Evolutionary conservation across 345 rosid species (phyloP), one percentile per base, ranked within the genome.

Genomic region (Corymbia maculata): DNA sequence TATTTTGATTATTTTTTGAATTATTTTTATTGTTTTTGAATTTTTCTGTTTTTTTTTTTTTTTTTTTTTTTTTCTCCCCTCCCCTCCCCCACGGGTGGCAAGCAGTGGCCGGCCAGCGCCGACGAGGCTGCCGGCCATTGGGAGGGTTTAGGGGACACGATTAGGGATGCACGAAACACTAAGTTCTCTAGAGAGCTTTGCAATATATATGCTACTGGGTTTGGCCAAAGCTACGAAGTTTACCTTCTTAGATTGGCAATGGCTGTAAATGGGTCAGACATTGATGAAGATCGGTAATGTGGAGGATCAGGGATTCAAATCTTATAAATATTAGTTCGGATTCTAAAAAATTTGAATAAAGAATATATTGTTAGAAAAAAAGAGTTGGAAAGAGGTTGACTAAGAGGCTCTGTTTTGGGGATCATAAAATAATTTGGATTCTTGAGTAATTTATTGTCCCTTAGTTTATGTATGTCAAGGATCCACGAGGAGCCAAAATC

Each of bases 131-230:
- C n/a, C n/a, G n/a, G n/a, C 21, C n/a, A 64, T n/a, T 64, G 30
- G 42, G 42, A n/a, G 14, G 32, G 42, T 64, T 4, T n/a, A 7
- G 4, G 0, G 75, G 42, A 64, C 4, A 0, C 0, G 36, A n/a
- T 2, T n/a, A n/a, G 75, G n/a, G 36, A 64, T 64, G 75, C n/a
- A 64, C 15, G 75, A n/a, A 17, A 64, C 3, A 0, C 9, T 13
- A n/a, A 64, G 4, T n/a, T 64, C 75, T 64, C 13, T n/a, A 3
- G 75, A 36, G 42, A 14, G 42, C 32, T 64, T 13, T 14, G 19
- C 1, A 2, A 26, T 61, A n/a, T 61, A 28, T 28, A 61, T 61
- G 30, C 26, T 61, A 61, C 68, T 61, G 28, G 28, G 68, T 61
- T 61, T 61, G 32, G n/a, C 82, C 82, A 70, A 70, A 70, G 47